Conservation (phyloP, 2,329 filamentous ascomycete genomes). For the Penicillium sp. region DNA sequence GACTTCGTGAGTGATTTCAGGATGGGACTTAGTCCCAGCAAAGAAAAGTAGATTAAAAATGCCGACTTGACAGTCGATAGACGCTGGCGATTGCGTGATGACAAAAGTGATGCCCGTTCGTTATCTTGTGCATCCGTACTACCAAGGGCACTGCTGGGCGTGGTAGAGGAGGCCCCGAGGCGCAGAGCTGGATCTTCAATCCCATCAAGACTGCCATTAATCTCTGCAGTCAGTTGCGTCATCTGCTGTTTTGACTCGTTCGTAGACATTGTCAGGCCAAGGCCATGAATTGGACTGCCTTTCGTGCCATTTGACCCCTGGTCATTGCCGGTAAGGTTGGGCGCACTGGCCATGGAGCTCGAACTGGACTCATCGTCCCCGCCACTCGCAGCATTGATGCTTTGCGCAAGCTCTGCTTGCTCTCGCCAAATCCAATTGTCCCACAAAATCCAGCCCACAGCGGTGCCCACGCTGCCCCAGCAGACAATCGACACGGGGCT, state of each 20-base stretch:
- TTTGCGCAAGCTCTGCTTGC: constrained; percentile 50
- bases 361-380: constrained; percentile 47
- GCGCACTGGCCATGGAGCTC: constrained; percentile 41
- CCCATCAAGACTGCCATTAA: constrained; percentile 54
- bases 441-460: constrained; percentile 88
- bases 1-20: constrained; percentile 94
- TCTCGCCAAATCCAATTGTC: constrained; percentile 84
- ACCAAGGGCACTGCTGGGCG: constrained; percentile 26
- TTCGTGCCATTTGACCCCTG: constrained; percentile 35
- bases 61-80: constrained; percentile 89
- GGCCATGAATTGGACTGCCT: constrained; percentile 43
- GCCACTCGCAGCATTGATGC: constrained; percentile 34
- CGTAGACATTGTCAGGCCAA: constrained; percentile 48
- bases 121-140: constrained; percentile 32
- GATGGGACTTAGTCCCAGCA: constrained; percentile 90
- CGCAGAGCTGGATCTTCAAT: constrained; percentile 42
- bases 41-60: constrained; percentile 86
- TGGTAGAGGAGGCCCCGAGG: constrained; percentile 22
- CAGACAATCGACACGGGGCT: constrained; percentile 86
- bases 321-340: constrained; percentile 34
- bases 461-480: constrained; percentile 79
- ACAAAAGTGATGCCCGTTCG: constrained; percentile 44
- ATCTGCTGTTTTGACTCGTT: constrained; percentile 40
- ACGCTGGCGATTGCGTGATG: constrained; percentile 62
- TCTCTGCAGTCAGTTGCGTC: constrained; percentile 33